Conservation (phyloP, 345 rosid genomes). For the Aquilaria sinensis region DNA sequence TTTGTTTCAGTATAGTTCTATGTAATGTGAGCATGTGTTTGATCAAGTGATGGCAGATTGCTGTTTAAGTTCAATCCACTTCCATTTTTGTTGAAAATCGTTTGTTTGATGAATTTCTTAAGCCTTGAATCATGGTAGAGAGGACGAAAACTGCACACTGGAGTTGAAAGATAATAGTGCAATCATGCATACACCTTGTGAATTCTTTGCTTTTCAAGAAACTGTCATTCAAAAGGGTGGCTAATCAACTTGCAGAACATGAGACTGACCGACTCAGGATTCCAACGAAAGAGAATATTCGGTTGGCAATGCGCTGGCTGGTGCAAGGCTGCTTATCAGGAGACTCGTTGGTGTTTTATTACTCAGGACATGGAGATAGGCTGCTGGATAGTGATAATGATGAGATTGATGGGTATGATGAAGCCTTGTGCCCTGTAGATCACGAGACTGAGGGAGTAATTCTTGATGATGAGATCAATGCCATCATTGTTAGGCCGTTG, state of each 20-base stretch:
- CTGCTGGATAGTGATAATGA: constrained; percentile 31
- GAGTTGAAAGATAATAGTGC: too few relatives aligned
- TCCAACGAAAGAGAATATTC: constrained; percentile 72
- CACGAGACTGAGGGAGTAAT: constrained; percentile 38
- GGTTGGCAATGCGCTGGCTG: constrained; percentile 63
- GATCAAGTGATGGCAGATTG: too few relatives aligned
- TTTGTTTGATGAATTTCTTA: too few relatives aligned
- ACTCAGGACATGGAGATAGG: constrained; percentile 47
- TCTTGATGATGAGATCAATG: constrained; percentile 41
- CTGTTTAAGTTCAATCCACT: too few relatives aligned
- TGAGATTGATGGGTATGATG: constrained; percentile 58
- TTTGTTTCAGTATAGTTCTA: too few relatives aligned
- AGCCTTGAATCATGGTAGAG: too few relatives aligned
- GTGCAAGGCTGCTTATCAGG: constrained; percentile 59
- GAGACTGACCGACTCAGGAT: constrained; percentile 41
- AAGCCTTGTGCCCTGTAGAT: constrained; percentile 46
- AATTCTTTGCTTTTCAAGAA: too few relatives aligned
- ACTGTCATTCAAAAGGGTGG: too few relatives aligned
- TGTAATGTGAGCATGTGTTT: too few relatives aligned
- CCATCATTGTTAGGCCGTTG: constrained; percentile 45
- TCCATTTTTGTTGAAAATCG: too few relatives aligned
- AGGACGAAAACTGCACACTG: too few relatives aligned
- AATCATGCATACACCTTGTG: too few relatives aligned
- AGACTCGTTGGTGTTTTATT: constrained; percentile 75
- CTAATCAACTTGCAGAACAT: constrained; percentile 39